Evolutionary conservation across 2,329 filamentous ascomycete species (phyloP), one percentile per base, ranked within the genome.

Genomic region (Cladosporium sp.): DNA sequence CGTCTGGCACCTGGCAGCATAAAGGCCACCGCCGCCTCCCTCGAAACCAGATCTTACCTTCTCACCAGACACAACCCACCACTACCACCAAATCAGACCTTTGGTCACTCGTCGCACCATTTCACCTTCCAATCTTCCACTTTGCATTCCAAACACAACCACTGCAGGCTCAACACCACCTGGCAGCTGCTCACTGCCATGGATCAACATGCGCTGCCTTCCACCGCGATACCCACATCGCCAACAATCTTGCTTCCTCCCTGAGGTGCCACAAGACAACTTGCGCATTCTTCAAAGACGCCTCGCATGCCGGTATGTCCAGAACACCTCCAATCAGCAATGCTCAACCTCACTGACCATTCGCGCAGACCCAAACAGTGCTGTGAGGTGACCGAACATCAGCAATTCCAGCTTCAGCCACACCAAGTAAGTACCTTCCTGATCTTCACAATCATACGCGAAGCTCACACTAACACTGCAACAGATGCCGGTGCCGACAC

Each of bases 331-430:
- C 49, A 63, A 74, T n/a, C n/a, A n/a, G n/a, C n/a, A 35, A 56
- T 82, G 1, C 61, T 83, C 0, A 56, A 65, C 0, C 47, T 78
- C 0, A 81, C 79, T 0, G 57, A 61, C 0, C 58, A 71, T 3
- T 86, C 83, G 83, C 77, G 81, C 65, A 70, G 76, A 2, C 86
- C 83, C 58, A 66, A 64, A 3, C 57, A 60, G 0, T 86, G 83
- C 61, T 62, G 60, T 2, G 58, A 71, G 0, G 34, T 85, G 12
- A 73, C 86, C 0, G 80, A 84, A 66, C 68, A n/a, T 83, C 0
- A 28, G 65, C 0, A n/a, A n/a, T n/a, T n/a, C 35, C 0, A 83
- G 83, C 1, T 85, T 83, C 59, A 73, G 80, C 51, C 83, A 85
- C 52, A 85, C 85, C 3, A 53, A 9, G 50, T 53, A 53, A 10